phyloP scores from a whole-genome alignment of 345 rosid species.

The thale cress (Arabidopsis thaliana) region TAIR10.1 NC_003076.8:174001-174500 shows the following conservation, averaged over 20 bases:
- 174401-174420: constrained; percentile 37
- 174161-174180: constrained; percentile 12
- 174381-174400: constrained; percentile 42
- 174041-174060: constrained; percentile 38
- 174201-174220: neutral
- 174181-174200: constrained; percentile 11
- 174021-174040: constrained; percentile 41
- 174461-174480: neutral
- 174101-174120: neutral
- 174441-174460: constrained; percentile 30
- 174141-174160: neutral
- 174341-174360: constrained; percentile 21
- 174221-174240: neutral
- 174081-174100: constrained; percentile 34
- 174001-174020: constrained; percentile 49
- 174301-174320: neutral
- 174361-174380: constrained; percentile 41
- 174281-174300: neutral
- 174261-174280: neutral
- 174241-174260: neutral
- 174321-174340: constrained; percentile 6
- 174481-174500: neutral
- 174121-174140: constrained; percentile 23
- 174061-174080: neutral
- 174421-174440: constrained; percentile 32